These are phyloP conservation scores for Eucalyptus decipiens DNA, from an alignment of 345 rosid genomes.

Conservation along the genomic window DNA sequence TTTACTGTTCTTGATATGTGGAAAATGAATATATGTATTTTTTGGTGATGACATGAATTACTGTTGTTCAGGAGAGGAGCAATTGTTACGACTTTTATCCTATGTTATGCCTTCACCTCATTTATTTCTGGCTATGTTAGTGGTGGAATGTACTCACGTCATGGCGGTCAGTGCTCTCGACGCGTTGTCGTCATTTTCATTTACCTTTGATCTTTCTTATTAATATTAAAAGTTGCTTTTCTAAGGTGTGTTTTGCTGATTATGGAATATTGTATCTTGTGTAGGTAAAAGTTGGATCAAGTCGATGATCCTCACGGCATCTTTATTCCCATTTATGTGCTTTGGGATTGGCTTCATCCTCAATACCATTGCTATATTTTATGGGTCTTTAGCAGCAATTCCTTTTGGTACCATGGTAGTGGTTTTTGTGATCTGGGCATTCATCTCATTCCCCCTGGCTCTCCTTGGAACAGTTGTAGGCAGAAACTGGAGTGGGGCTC, in stretches of 20 bases:
- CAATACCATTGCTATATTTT: slow-evolving; percentile 86
- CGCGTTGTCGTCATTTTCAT: background rate
- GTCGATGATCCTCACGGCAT: slow-evolving; percentile 91
- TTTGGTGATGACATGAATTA: background rate
- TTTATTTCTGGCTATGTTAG: slow-evolving; percentile 97
- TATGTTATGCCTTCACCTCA: slow-evolving; percentile 94
- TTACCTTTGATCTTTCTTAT: background rate
- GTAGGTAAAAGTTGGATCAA: slow-evolving; percentile 91
- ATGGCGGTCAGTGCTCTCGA: slow-evolving; percentile 57
- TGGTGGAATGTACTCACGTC: slow-evolving; percentile 98
- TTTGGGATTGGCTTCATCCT: slow-evolving; percentile 82
- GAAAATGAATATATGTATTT: background rate
- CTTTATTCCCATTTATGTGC: slow-evolving; percentile 88
- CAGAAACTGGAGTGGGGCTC: slow-evolving; percentile 94
- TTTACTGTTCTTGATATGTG: background rate
- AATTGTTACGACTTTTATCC: slow-evolving; percentile 92
- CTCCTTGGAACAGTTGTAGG: slow-evolving; percentile 94
- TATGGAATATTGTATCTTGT: background rate
- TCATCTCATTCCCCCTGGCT: slow-evolving; percentile 90
- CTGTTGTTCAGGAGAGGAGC: slow-evolving; percentile 87
- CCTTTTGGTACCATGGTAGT: slow-evolving; percentile 97
- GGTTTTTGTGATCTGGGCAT: slow-evolving; percentile 87
- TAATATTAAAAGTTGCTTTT: background rate
- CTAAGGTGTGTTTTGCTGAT: background rate
- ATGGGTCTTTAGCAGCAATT: slow-evolving; percentile 90